Evolutionary conservation across 2,329 filamentous ascomycete genomes (phyloP), one percentile per base, ranked within the genome.

Genomic region (Triangularia verruculosa): DNA sequence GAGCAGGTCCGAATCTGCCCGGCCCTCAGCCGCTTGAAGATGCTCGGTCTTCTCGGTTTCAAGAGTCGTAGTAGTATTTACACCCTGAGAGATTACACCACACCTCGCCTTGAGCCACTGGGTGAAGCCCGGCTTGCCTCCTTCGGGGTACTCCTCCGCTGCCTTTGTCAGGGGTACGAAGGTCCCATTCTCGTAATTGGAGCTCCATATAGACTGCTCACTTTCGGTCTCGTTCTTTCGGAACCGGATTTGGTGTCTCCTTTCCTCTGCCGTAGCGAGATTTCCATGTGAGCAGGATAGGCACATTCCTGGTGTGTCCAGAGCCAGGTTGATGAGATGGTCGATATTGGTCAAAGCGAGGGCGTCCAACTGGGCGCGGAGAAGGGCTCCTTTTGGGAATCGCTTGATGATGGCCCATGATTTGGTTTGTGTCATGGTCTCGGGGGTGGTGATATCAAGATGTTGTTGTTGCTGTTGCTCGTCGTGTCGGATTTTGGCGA

Each of bases 341-440:
- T 92, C 89, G 68, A 93, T 87, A 74, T 97, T 90, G 7, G n/a
- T 12, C 39, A 47, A 9, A 57, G 96, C 90, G 88, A 96, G 96
- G 70, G 93, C 92, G 75, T 96, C 91, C 73, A 96, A 80, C 76
- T 98, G 93, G 52, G 92, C 92, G 78, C 98, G 93, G 65, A 96
- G 78, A 28, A 96, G 80, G 8, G 89, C 83, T 12, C 94, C 95
- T 75, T 98, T 98, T 27, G 94, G 94, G 90, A 98, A 92, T 67
- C 81, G 84, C 64, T 88, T 85, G 15, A 97, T 84, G 70, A 97
- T 95, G 68, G 87, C 83, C 92, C 92, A 98, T 24, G 97, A 81
- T 72, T 88, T 88, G 13, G 92, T 96, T 69, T 82, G 82, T 76
- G 96, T 92, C 86, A 97, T 96, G 30, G 43, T 15, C 4, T 13